phyloP scores from a whole-genome alignment of 257 asterid genomes.

The Nicotiana benthamiana region DNA sequence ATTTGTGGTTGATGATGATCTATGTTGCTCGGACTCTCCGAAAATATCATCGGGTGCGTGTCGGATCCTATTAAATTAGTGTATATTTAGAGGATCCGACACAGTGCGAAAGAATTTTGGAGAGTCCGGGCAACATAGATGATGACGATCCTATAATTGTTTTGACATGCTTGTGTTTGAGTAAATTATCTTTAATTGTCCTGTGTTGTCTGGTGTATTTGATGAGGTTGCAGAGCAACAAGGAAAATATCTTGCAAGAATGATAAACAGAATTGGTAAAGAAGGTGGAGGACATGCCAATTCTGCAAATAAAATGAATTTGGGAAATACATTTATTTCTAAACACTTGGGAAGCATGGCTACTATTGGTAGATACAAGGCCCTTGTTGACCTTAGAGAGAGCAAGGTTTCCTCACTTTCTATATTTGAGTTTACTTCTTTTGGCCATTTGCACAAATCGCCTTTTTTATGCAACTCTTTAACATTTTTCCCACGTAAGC shows the following conservation, averaged over 20 bases:
- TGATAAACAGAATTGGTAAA: constrained; percentile 56
- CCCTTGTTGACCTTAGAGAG: constrained; percentile 92
- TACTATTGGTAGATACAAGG: constrained; percentile 83
- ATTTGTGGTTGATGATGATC: no score
- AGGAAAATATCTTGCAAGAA: constrained; percentile 66
- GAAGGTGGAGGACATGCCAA: constrained; percentile 74
- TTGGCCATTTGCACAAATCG: no score
- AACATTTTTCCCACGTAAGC: no score
- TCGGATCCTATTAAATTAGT: no score
- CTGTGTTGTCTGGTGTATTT: background rate
- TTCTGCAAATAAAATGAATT: constrained; percentile 41
- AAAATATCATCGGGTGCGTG: no score
- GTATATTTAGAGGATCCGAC: no score
- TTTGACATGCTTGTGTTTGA: background rate
- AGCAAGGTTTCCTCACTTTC: constrained; percentile 59
- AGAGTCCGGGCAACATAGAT: no score
- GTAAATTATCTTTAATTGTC: background rate
- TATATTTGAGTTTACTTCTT: background rate
- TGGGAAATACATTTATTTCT: constrained; percentile 61
- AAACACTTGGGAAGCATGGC: constrained; percentile 97
- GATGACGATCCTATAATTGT: background rate
- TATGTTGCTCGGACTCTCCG: no score
- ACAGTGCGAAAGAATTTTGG: no score
- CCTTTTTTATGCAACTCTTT: no score
- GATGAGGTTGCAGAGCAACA: constrained; percentile 92